A percentile compares a stretch with the other conserved stretches of the same genome.
Evolutionary conservation across 2,329 filamentous ascomycete species (phyloP).

Genomic region (Talaromyces sp.): DNA sequence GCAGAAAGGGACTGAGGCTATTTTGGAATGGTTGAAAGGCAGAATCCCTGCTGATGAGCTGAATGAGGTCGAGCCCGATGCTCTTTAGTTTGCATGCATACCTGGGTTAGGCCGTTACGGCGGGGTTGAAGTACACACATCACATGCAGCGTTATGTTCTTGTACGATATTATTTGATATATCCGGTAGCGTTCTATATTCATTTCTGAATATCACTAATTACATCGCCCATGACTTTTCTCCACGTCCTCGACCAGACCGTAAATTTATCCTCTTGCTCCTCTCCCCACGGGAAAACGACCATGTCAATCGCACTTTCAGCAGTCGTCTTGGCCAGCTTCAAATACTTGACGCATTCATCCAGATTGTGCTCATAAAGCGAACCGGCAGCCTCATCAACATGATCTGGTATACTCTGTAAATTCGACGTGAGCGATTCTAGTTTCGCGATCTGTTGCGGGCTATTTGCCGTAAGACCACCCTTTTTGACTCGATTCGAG

Average conservation of each 20-base stretch:
- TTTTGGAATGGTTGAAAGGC: slow-evolving; percentile 75
- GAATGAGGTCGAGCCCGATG: slow-evolving; percentile 31
- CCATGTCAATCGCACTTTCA: slow-evolving; percentile 66
- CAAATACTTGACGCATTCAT: slow-evolving; percentile 33
- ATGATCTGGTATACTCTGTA: slow-evolving; percentile 38
- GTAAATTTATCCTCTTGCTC: slow-evolving; percentile 70
- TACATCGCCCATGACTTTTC: slow-evolving; percentile 43
- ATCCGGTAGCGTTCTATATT: slow-evolving; percentile 1
- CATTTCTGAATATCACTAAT: slow-evolving; percentile 28
- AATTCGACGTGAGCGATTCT: slow-evolving; percentile 33
- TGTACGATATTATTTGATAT: neutral
- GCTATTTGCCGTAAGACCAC: slow-evolving; percentile 21
- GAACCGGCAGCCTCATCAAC: slow-evolving; percentile 47
- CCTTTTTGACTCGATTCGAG: slow-evolving; percentile 39
- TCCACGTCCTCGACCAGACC: slow-evolving; percentile 65
- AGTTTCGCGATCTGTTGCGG: slow-evolving; percentile 27
- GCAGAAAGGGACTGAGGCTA: slow-evolving; percentile 81
- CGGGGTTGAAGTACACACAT: neutral
- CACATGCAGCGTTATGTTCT: neutral
- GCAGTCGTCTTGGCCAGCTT: slow-evolving; percentile 43
- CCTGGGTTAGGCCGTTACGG: neutral
- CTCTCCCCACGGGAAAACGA: slow-evolving; percentile 63
- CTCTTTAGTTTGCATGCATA: neutral
- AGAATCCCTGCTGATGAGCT: slow-evolving; percentile 59
- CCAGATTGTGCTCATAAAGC: slow-evolving; percentile 41